Base-by-base conservation (phyloP, 1,284 basidiomycete species). In the Cystobasidium sp. region DNA sequence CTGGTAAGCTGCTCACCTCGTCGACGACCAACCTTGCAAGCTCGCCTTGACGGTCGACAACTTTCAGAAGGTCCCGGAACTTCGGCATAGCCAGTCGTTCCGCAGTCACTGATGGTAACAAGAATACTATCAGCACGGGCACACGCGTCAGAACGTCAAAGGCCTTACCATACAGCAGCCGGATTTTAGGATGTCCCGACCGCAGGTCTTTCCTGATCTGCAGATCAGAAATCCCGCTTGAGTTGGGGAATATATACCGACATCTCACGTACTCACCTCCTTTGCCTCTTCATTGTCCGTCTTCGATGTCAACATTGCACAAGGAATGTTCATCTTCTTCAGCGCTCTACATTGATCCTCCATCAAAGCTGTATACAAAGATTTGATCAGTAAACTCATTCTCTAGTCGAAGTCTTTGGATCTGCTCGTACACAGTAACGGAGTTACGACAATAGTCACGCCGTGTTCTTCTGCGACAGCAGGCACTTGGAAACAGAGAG, bases 401-500 rank as follows among this genome's bases (percentile, higher is more conserved):
- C 5, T 14, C 18, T 22, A 31, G 75, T 68, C 12, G 10, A 18
- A 39, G 24, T 47, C 10, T 8, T 3, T n/a, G 18, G 24, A 9
- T 16, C 49, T 12, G 12, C 41, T 78, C 86, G 68, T 71, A 90
- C 91, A 88, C 0, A 92, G 84, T 16, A 94, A 84, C 18, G 92
- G 92, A 0, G 90, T 91, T 18, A 94, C 86, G 2, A 94, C 88
- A 22, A 94, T 83, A 0, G 92, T 91, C 24, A 93, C 83, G 0
- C 92, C 92, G 68, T 85, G 84, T 86, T 87, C 85, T 56, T 87
- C 87, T 0, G 89, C 88, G 20, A 91, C 84, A 0, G 92, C 92
- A 39, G 93, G 92, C 10, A 94, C 85, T 82, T 94, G 93, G 79
- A 94, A 95, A 82, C 92, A 95, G 4, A 94, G 80, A 77, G 91